These are phyloP conservation scores for Rhodotorula toruloides DNA, from an alignment of 768 basidiomycete genomes.

Conservation along the genomic window DNA sequence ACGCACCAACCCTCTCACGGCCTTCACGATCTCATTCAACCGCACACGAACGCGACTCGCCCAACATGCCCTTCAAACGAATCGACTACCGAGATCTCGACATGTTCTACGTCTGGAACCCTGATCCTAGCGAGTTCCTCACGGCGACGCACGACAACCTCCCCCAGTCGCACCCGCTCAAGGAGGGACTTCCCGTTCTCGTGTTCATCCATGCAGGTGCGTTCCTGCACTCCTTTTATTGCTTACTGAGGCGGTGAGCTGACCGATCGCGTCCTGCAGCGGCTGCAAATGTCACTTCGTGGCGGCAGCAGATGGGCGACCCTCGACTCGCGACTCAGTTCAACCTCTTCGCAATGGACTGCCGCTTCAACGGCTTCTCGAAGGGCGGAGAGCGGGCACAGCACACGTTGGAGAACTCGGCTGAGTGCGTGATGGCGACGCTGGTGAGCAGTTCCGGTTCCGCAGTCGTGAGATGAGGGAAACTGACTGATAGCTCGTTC, in stretches of 20 bases:
- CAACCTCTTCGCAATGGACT: constrained; percentile 28
- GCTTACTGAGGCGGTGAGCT: not conserved
- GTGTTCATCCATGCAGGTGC: constrained; percentile 26
- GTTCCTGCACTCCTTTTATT: not conserved
- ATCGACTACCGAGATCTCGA: constrained; percentile 33
- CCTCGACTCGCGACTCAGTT: not conserved
- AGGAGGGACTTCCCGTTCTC: constrained; percentile 12
- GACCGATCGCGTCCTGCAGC: constrained; percentile 2
- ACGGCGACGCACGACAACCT: constrained; percentile 24
- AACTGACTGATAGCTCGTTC: no score
- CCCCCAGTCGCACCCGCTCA: constrained; percentile 8
- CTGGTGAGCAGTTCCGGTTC: not conserved
- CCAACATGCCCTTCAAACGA: constrained; percentile 24
- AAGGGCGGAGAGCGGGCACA: constrained; percentile 19
- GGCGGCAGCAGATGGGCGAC: constrained; percentile 20
- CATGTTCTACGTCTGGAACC: constrained; percentile 29
- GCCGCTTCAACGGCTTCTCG: constrained; percentile 22
- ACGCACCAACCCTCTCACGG: not conserved
- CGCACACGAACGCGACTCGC: not conserved
- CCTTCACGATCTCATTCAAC: not conserved
- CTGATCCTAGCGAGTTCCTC: constrained; percentile 3
- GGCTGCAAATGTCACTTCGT: constrained; percentile 1
- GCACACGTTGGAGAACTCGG: constrained; percentile 29
- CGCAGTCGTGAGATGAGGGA: not conserved
- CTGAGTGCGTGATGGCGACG: constrained; percentile 17